Evolutionary conservation across 2,329 filamentous ascomycete species (phyloP).

Genomic region (Lasiodiplodia gonubiensis): DNA sequence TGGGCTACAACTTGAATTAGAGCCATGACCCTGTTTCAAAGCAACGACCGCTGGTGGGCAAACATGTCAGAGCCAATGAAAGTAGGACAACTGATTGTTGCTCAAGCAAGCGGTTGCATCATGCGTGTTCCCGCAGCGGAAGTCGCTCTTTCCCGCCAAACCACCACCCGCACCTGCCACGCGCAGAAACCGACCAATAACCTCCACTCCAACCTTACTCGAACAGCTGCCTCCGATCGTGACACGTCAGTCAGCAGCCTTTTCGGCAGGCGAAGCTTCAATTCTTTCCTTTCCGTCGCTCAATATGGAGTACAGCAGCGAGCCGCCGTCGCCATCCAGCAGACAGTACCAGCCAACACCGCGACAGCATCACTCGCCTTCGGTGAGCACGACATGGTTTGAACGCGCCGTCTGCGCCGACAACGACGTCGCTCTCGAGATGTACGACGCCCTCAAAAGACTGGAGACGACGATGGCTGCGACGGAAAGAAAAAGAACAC

Average conservation of each 20-base stretch:
- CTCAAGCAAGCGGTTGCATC: neutral
- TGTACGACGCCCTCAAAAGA: neutral
- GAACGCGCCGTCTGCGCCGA: neutral
- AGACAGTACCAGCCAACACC: neutral
- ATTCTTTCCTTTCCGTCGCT: neutral
- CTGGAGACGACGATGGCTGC: neutral
- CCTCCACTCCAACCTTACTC: neutral
- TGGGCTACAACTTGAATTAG: too few species aligned
- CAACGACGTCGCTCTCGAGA: neutral
- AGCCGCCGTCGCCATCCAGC: neutral
- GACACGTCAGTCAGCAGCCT: neutral
- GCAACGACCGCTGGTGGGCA: neutral
- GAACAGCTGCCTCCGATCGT: neutral
- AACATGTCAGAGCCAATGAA: neutral
- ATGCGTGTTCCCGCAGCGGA: neutral
- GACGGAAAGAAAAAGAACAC: neutral
- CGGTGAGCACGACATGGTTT: neutral
- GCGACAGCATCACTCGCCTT: neutral
- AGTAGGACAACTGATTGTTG: neutral
- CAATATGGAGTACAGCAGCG: neutral
- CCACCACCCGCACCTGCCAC: neutral
- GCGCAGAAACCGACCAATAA: neutral
- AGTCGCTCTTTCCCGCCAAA: neutral
- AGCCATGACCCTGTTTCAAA: neutral
- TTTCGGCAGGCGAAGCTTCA: neutral